These are phyloP conservation scores for Rhododendron henanense DNA, from an alignment of 148 eudicot species.

Conservation along the genomic window DNA sequence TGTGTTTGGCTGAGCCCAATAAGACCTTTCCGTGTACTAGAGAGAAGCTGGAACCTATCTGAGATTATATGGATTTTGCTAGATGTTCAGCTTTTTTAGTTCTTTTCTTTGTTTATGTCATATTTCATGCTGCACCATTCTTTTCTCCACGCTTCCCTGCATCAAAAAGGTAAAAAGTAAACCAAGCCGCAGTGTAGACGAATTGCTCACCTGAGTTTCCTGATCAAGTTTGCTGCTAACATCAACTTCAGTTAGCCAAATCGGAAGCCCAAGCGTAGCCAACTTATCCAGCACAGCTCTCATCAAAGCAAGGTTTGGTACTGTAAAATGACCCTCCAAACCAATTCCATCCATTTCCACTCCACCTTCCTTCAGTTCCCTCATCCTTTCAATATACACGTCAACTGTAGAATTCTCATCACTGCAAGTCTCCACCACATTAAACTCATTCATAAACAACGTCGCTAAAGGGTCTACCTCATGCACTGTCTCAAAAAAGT, in stretches of 20 bases:
- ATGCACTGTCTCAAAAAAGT: slow-evolving; percentile 56
- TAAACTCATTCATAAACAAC: slow-evolving; percentile 78
- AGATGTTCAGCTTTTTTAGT: not conserved
- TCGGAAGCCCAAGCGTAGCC: slow-evolving; percentile 65
- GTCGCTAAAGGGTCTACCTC: slow-evolving; percentile 64
- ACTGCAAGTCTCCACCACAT: slow-evolving; percentile 78
- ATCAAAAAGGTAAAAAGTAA: not conserved
- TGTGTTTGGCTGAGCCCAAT: not conserved
- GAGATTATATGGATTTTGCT: not conserved
- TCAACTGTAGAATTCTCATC: slow-evolving; percentile 72
- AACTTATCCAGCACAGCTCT: slow-evolving; percentile 76
- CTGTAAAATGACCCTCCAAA: slow-evolving; percentile 63
- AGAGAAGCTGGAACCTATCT: not conserved
- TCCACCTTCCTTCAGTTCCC: slow-evolving; percentile 58
- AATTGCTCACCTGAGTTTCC: slow-evolving; percentile 51
- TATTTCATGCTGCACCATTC: not conserved
- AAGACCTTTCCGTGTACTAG: not conserved
- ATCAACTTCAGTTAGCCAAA: slow-evolving; percentile 93
- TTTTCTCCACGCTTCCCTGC: not conserved
- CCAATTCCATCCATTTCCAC: slow-evolving; percentile 79
- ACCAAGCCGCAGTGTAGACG: not conserved
- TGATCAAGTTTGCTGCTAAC: slow-evolving; percentile 46
- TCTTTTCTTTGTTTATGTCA: not conserved
- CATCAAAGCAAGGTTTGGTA: slow-evolving; percentile 72
- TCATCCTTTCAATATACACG: slow-evolving; percentile 43